A percentile compares a stretch with the other conserved stretches of the same genome.
phyloP scores from a whole-genome alignment of 176 grass and related monocot species.

The Echinochloa phyllopogon region DNA sequence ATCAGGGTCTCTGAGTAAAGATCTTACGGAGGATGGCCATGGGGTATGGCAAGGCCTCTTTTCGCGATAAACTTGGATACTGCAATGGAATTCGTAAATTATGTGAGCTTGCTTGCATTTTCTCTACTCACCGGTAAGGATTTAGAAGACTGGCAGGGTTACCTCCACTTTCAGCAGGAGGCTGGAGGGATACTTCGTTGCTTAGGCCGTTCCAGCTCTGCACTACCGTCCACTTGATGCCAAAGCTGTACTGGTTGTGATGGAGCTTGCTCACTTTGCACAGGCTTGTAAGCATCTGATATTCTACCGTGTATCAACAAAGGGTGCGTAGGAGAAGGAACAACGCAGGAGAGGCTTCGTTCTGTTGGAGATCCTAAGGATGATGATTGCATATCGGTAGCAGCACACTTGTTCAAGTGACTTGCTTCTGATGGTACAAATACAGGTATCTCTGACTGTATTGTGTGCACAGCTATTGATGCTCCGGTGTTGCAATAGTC shows the following conservation, averaged over 20 bases:
- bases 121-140: background rate
- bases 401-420: conserved; percentile 45
- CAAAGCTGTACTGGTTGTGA: conserved; percentile 14
- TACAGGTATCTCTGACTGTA: conserved; percentile 36
- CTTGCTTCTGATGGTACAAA: conserved; percentile 42
- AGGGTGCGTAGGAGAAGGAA: conserved; percentile 56
- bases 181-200: conserved; percentile 16
- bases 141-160: background rate
- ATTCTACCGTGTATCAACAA: conserved; percentile 6
- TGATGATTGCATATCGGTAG: conserved; percentile 35
- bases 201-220: background rate
- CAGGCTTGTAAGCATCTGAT: conserved; percentile 30
- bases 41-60: background rate
- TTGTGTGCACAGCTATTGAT: conserved; percentile 45
- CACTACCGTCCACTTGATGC: conserved; percentile 18
- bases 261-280: conserved; percentile 1
- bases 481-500: conserved; percentile 33
- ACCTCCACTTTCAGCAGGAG: conserved; percentile 51
- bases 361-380: conserved; percentile 46
- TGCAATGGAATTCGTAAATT: background rate
- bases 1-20: background rate
- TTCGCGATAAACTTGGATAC: background rate
- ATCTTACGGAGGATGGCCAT: conserved; percentile 27
- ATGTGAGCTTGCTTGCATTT: conserved; percentile 11
- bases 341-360: conserved; percentile 40